Percentiles rank a stretch among this genome's conserved stretches.
Evolutionary conservation across 2,329 filamentous ascomycete species (phyloP).

Genomic region (Hypoxylon sp.): DNA sequence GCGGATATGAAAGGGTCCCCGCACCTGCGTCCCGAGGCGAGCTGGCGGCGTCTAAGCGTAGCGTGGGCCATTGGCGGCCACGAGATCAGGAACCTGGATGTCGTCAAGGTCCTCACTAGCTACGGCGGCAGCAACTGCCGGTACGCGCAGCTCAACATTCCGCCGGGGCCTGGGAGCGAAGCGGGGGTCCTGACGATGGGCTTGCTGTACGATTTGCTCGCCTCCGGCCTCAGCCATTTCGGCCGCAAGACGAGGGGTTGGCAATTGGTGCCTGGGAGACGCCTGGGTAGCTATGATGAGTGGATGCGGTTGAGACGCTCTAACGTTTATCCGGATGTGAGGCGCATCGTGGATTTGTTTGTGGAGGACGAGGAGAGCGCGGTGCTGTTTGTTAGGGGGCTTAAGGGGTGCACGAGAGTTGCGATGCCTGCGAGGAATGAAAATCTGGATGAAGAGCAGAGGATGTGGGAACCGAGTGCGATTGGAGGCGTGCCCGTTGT

Average conservation of each 20-base stretch:
- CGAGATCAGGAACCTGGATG: conserved; percentile 17
- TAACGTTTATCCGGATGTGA: neutral
- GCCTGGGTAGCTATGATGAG: conserved; percentile 5
- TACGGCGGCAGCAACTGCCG: conserved; percentile 13
- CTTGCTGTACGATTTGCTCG: conserved; percentile 30
- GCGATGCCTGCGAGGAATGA: neutral
- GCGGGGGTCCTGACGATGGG: conserved; percentile 32
- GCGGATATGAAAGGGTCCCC: conserved; percentile 11
- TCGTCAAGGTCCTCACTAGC: neutral
- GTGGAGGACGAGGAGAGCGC: conserved; percentile 12
- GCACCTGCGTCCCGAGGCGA: conserved; percentile 25
- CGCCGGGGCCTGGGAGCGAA: neutral
- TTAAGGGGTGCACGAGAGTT: neutral
- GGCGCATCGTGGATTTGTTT: neutral
- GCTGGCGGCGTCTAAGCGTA: conserved; percentile 25
- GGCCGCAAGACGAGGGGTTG: conserved; percentile 4
- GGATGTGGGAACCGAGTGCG: conserved; percentile 5
- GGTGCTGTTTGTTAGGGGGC: conserved; percentile 6
- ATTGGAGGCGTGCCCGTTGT: conserved; percentile 13
- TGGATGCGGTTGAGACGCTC: neutral
- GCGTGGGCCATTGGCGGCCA: conserved; percentile 19
- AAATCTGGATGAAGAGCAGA: neutral
- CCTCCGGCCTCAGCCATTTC: neutral
- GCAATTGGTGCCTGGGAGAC: conserved; percentile 6
- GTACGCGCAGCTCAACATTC: conserved; percentile 23